Evolutionary conservation across 2,329 filamentous ascomycete species (phyloP).

Genomic region (Leptographium procerum): DNA sequence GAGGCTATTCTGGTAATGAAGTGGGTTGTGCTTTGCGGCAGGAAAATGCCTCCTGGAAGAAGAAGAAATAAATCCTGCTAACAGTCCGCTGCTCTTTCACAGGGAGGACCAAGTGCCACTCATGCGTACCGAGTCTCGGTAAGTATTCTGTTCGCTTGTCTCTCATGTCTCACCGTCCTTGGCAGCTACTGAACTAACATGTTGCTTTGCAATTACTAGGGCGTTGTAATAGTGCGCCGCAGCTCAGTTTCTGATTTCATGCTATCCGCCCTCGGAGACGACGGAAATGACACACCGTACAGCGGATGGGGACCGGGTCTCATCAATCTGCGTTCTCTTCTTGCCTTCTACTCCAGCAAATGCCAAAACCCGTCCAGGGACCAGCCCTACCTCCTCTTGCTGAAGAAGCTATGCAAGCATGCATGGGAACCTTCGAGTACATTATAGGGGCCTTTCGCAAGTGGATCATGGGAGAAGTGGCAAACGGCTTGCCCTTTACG

Average conservation of each 20-base stretch:
- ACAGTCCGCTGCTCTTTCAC: background rate
- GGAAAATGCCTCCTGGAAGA: background rate
- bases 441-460: background rate
- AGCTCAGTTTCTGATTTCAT: background rate
- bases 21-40: background rate
- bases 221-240: background rate
- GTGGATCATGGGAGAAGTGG: background rate
- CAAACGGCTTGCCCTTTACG: background rate
- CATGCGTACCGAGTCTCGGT: constrained; percentile 1
- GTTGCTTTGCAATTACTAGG: background rate
- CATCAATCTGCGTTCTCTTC: background rate
- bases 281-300: background rate
- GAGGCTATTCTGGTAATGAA: constrained; percentile 1
- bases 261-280: background rate
- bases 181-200: background rate
- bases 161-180: background rate
- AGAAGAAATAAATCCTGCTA: background rate
- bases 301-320: background rate
- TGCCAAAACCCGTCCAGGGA: background rate
- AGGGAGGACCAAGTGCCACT: background rate
- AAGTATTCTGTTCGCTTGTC: background rate
- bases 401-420: background rate
- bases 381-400: background rate
- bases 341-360: background rate
- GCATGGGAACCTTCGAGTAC: background rate